Conservation (phyloP, 202 grass and related monocot species). For the Brachypodium distachyon region DNA sequence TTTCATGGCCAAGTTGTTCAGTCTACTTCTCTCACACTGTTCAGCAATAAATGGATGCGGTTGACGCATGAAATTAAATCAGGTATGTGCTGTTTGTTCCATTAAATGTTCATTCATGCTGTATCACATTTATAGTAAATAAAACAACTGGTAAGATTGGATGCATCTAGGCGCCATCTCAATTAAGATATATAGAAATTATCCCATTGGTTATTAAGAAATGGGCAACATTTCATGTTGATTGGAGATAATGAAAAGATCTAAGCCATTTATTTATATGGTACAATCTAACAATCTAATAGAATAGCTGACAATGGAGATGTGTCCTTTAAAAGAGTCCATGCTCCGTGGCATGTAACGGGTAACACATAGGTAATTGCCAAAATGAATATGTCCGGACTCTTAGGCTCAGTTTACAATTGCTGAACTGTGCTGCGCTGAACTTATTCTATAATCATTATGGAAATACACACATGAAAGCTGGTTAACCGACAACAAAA, state of each 20-base stretch:
- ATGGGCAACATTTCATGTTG: background rate
- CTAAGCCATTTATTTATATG: background rate
- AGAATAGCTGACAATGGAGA: background rate
- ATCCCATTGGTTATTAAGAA: background rate
- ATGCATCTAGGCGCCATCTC: background rate
- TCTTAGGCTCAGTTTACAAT: no score
- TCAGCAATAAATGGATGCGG: conserved; percentile 74
- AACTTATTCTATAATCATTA: no score
- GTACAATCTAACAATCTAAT: background rate
- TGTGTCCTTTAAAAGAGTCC: conserved; percentile 4
- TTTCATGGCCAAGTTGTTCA: conserved; percentile 22
- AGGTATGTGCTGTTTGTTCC: conserved; percentile 43
- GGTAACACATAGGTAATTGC: background rate
- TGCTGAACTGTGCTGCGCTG: no score
- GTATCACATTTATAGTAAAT: background rate
- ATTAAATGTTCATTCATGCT: background rate
- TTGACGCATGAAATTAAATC: conserved; percentile 79
- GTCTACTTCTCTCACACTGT: conserved; percentile 45
- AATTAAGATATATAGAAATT: background rate
- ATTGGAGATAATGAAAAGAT: background rate
- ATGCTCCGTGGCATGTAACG: background rate
- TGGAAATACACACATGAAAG: no score
- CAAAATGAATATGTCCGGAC: no score
- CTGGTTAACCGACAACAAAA: no score
- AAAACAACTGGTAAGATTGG: background rate